phyloP scores from a whole-genome alignment of 2,329 filamentous ascomycete genomes.

The Apiospora saccharicola region DNA sequence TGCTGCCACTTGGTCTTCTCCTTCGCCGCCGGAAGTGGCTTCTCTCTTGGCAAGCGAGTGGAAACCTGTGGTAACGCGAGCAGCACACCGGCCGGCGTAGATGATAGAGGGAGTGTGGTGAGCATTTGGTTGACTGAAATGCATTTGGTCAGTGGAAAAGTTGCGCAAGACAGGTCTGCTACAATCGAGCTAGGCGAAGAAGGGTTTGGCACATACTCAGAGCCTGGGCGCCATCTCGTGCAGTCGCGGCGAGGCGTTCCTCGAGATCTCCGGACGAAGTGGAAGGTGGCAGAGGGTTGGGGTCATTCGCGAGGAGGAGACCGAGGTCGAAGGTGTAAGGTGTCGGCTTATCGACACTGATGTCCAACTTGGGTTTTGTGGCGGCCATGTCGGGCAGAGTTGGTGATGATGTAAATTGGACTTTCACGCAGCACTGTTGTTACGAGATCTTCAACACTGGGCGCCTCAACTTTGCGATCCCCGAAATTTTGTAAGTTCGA shows the following conservation, averaged over 20 bases:
- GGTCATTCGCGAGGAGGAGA: conserved; percentile 63
- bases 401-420: background rate
- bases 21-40: conserved; percentile 84
- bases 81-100: conserved; percentile 74
- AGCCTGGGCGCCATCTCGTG: conserved; percentile 89
- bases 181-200: background rate
- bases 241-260: conserved; percentile 72
- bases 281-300: conserved; percentile 68
- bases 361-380: conserved; percentile 59
- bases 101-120: conserved; percentile 81
- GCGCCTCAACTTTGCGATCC: conserved; percentile 15
- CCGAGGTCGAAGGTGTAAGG: conserved; percentile 92
- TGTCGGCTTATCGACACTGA: conserved; percentile 80
- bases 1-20: conserved; percentile 92
- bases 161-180: conserved; percentile 37
- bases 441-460: background rate
- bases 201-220: conserved; percentile 50
- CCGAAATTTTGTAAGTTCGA: conserved; percentile 17
- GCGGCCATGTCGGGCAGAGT: conserved; percentile 28
- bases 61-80: conserved; percentile 76
- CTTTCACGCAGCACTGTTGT: background rate
- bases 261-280: conserved; percentile 60
- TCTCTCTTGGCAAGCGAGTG: conserved; percentile 85
- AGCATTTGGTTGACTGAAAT: conserved; percentile 82
- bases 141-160: background rate